Percentiles rank a stretch among this genome's conserved stretches.
phyloP scores from a whole-genome alignment of 2,329 filamentous ascomycete genomes.

The Sclerotinia spermophila region DNA sequence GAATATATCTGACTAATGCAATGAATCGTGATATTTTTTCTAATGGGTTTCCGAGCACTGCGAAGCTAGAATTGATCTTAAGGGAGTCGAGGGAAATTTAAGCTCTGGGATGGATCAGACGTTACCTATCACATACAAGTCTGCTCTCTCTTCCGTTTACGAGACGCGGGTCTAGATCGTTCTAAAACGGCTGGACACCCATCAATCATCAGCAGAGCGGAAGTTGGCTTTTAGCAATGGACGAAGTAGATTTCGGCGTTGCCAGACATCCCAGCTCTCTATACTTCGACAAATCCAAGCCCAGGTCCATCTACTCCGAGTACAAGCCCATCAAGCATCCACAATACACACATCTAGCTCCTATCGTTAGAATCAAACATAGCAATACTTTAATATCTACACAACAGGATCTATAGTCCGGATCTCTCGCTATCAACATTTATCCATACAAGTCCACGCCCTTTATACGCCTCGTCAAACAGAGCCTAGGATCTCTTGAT shows the following conservation, averaged over 20 bases:
- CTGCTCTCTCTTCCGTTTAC: background rate
- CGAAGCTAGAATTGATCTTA: background rate
- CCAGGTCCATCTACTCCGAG: background rate
- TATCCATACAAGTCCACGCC: background rate
- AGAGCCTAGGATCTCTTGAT: background rate
- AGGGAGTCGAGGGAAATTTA: background rate
- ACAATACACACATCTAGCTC: background rate
- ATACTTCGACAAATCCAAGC: background rate
- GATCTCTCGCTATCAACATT: background rate
- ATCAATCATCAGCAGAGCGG: background rate
- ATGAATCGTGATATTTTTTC: background rate
- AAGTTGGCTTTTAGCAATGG: too few relatives aligned
- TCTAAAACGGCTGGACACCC: background rate
- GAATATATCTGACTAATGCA: background rate
- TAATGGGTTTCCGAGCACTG: background rate
- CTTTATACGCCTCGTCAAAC: background rate
- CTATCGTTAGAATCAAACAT: background rate
- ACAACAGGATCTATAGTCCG: background rate
- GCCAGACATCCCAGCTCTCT: background rate
- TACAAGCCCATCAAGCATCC: background rate
- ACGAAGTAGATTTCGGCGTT: background rate
- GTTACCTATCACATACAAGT: background rate
- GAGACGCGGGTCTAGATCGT: background rate
- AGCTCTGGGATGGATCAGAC: background rate
- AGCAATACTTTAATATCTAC: background rate